Conservation (phyloP, 2,329 filamentous ascomycete species). For the Lasiodiplodia gonubiensis region DNA sequence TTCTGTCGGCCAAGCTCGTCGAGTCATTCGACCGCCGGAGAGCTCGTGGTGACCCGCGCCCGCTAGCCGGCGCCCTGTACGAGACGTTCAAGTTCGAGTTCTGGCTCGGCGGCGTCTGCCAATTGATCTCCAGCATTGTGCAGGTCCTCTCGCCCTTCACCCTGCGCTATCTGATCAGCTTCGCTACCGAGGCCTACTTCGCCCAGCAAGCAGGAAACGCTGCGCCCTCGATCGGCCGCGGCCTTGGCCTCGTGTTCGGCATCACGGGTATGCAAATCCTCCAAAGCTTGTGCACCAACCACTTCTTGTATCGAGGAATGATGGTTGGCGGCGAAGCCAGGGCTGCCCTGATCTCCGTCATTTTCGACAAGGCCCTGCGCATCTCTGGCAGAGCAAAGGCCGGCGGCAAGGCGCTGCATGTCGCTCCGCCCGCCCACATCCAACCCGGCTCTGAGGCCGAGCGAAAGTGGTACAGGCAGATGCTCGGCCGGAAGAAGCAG, state of each 20-base stretch:
- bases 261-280: slow-evolving; percentile 84
- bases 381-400: slow-evolving; percentile 88
- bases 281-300: slow-evolving; percentile 81
- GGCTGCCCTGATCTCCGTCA: slow-evolving; percentile 80
- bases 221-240: slow-evolving; percentile 72
- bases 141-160: slow-evolving; percentile 86
- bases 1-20: slow-evolving; percentile 70
- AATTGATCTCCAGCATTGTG: slow-evolving; percentile 71
- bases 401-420: slow-evolving; percentile 64
- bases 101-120: slow-evolving; percentile 78
- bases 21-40: slow-evolving; percentile 72
- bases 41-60: slow-evolving; percentile 71
- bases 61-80: slow-evolving; percentile 79
- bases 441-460: slow-evolving; percentile 57
- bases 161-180: slow-evolving; percentile 84
- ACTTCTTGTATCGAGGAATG: slow-evolving; percentile 93
- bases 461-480: slow-evolving; percentile 58
- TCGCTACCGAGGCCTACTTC: slow-evolving; percentile 78
- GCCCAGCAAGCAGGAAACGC: slow-evolving; percentile 61
- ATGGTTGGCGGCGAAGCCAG: slow-evolving; percentile 84
- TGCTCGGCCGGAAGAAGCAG: slow-evolving; percentile 45
- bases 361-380: slow-evolving; percentile 92
- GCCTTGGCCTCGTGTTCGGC: slow-evolving; percentile 82
- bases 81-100: slow-evolving; percentile 88
- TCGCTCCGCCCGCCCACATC: slow-evolving; percentile 50